Base-by-base conservation (phyloP, 1,284 basidiomycete species). In the Moesziomyces antarcticus region DNA sequence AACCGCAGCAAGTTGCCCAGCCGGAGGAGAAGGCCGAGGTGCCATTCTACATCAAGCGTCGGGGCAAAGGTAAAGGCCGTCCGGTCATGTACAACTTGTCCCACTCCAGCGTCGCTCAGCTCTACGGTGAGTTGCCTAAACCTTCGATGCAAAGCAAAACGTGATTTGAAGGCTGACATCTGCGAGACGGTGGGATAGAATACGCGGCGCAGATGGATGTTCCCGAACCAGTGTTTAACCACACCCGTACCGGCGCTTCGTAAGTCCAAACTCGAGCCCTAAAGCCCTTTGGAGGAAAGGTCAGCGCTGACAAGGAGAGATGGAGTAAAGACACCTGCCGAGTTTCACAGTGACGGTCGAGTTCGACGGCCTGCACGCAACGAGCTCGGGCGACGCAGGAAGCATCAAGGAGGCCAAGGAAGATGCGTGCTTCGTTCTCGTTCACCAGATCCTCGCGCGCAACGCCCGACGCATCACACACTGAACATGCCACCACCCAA, bases 391-490 rank as follows among this genome's bases (percentile, higher is more conserved):
- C 11, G 24, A 25, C 3, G 56, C 56, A 0, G 41, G 33, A 0
- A 56, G 41, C 42, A 59, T 73, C 60, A 73, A 68, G 9, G 44
- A 73, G 11, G 64, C 35, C 42, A 73, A 68, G 51, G 64, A 73
- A 44, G 14, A 20, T 5, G 64, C 59, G 4, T 56, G 59, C 20
- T 10, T 1, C 13, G 1, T 7, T 0, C 41, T 73, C 11, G 27
- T 35, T 10, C 11, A 37, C 1, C 10, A 21, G 14, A 52, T 73
- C 9, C 42, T 73, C 6, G 21, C 13, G 3, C 22, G 50, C 16
- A 58, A 66, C 33, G 37, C 37, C 13, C 30, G 30, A 33, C 10
- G 10, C 1, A 33, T 33, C 30, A 13, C 30, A 33, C 30, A 3
- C 30, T 40, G 16, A 40, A 40, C 16, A 33, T 11, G 30, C 30